A percentile compares a stretch with the other conserved stretches of the same genome.
phyloP scores from a whole-genome alignment of 306 rosid genomes.

The Cyamopsis tetragonoloba region DNA sequence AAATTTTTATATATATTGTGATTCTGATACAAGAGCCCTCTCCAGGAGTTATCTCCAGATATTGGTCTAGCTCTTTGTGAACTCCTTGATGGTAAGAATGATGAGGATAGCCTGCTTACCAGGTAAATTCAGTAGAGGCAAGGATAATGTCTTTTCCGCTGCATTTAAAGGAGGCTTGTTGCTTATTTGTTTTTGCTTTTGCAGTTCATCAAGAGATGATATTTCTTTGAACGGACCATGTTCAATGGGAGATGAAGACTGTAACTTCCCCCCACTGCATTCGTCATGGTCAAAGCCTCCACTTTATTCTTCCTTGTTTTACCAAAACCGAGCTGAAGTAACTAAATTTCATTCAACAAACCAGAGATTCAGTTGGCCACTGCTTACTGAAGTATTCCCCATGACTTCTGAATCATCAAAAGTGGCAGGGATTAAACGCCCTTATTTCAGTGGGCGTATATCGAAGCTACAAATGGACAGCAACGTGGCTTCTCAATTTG shows the following conservation, averaged over 20 bases:
- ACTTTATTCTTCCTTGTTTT: constrained; percentile 42
- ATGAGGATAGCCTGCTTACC: constrained; percentile 24
- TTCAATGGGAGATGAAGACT: constrained; percentile 41
- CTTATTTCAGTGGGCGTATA: constrained; percentile 29
- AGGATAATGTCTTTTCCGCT: constrained; percentile 3
- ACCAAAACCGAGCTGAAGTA: constrained; percentile 48
- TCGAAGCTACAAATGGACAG: constrained; percentile 37
- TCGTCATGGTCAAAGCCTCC: constrained; percentile 57
- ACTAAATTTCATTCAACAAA: constrained; percentile 39
- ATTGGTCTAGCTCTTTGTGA: constrained; percentile 79
- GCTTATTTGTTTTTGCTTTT: constrained; percentile 34
- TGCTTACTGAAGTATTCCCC: constrained; percentile 30
- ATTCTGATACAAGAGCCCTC: constrained; percentile 24
- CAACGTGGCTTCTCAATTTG: constrained; percentile 40
- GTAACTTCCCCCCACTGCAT: constrained; percentile 34
- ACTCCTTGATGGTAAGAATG: constrained; percentile 58
- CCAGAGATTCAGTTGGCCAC: constrained; percentile 40
- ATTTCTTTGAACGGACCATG: constrained; percentile 47
- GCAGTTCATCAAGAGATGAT: constrained; percentile 42
- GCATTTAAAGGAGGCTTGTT: constrained; percentile 13
- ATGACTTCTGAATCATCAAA: constrained; percentile 31
- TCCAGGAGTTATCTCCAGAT: constrained; percentile 72
- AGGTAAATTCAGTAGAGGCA: constrained; percentile 40
- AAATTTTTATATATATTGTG: constrained; percentile 12
- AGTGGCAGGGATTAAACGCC: constrained; percentile 36